Percentiles rank a stretch among this genome's conserved stretches.
Conservation (phyloP, 108 stramenopile species). For the Epipyxis sp. region DNA sequence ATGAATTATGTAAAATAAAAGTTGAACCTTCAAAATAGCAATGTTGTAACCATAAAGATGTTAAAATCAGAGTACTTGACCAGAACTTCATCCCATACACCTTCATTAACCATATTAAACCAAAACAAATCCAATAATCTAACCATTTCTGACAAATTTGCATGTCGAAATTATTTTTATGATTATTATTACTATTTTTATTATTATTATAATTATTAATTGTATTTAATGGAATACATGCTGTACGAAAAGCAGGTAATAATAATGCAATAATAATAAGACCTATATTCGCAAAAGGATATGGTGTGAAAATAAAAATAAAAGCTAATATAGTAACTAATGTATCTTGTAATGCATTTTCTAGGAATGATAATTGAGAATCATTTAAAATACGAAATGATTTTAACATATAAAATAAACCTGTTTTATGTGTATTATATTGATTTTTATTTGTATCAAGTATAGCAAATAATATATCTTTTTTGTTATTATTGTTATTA, state of each 20-base stretch:
- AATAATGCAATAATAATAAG: neutral
- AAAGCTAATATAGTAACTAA: neutral
- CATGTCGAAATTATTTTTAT: neutral
- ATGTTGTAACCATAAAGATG: conserved; percentile 20
- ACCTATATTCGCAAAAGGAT: neutral
- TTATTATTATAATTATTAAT: neutral
- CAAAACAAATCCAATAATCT: conserved; percentile 3
- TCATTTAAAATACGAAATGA: neutral
- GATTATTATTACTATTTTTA: neutral
- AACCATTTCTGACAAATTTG: neutral
- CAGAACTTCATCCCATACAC: neutral
- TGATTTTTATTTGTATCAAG: neutral
- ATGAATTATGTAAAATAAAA: no score
- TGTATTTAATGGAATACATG: neutral
- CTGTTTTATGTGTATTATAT: neutral
- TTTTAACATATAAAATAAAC: neutral
- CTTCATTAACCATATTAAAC: neutral
- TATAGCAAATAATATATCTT: no score
- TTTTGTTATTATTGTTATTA: no score
- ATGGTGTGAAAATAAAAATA: neutral
- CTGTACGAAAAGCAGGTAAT: conserved; percentile 2
- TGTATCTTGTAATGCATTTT: neutral
- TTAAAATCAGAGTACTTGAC: conserved; percentile 2
- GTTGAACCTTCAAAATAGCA: conserved; percentile 6
- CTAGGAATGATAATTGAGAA: neutral